A percentile compares a stretch with the other conserved stretches of the same genome.
Evolutionary conservation across 139 green algal genomes (phyloP).

Genomic region (Tetraselmis striata): DNA sequence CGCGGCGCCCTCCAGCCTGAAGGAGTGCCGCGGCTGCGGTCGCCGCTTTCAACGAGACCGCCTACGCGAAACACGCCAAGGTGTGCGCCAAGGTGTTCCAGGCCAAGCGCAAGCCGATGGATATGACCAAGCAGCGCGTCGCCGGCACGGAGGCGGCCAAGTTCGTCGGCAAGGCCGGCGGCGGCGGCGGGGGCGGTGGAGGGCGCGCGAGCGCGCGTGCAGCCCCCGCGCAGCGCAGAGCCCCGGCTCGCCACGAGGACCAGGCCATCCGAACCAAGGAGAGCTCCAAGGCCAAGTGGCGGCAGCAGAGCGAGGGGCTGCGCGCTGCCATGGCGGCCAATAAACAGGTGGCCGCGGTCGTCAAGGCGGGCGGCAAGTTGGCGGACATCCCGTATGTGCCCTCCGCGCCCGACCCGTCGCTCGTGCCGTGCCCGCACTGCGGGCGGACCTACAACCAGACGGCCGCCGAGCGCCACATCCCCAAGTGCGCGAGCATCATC

Average conservation of each 20-base stretch:
- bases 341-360: conserved; percentile 21
- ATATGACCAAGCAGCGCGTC: not conserved
- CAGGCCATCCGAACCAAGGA: not conserved
- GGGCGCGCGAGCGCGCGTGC: not conserved
- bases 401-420: conserved; percentile 28
- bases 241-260: not conserved
- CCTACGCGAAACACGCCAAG: conserved; percentile 3
- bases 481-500: conserved; percentile 27
- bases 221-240: too few species aligned
- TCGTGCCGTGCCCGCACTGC: conserved; percentile 40
- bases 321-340: conserved; percentile 30
- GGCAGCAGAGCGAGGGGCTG: conserved; percentile 28
- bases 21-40: not conserved
- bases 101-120: conserved; percentile 1
- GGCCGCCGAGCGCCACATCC: conserved; percentile 45
- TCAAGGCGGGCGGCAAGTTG: conserved; percentile 26
- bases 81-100: conserved; percentile 5
- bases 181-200: not conserved
- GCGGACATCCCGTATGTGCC: conserved; percentile 30
- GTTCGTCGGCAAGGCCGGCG: not conserved
- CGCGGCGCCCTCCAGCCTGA: not conserved
- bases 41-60: conserved; percentile 1
- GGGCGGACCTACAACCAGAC: conserved; percentile 34
- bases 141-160: conserved; percentile 1
- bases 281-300: conserved; percentile 10